phyloP scores from a whole-genome alignment of 495 filamentous ascomycete species.

The Articulospora tetracladia region DNA sequence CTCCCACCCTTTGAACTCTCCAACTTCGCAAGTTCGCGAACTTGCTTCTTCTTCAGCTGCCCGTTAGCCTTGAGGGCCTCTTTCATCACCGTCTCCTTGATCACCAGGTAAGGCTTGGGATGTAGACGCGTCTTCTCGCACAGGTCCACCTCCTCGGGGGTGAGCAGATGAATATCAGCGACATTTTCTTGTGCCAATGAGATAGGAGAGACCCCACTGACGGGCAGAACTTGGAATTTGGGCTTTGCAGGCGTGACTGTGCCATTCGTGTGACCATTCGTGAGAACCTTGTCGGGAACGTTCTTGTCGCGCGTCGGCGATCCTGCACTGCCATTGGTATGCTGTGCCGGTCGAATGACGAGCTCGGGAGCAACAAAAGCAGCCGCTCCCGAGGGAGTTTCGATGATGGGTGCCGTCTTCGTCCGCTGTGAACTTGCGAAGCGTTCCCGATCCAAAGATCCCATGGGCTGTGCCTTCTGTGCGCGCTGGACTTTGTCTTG shows the following conservation, averaged over 20 bases:
- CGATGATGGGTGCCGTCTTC: constrained; percentile 56
- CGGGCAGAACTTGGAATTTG: constrained; percentile 39
- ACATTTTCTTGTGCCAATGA: constrained; percentile 67
- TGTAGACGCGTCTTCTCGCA: constrained; percentile 77
- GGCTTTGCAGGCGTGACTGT: constrained; percentile 34
- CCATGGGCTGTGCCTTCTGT: constrained; percentile 65
- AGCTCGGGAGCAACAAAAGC: constrained; percentile 76
- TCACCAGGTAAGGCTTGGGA: constrained; percentile 90
- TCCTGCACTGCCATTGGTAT: not conserved
- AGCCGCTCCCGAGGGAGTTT: constrained; percentile 66
- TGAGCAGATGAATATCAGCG: constrained; percentile 81
- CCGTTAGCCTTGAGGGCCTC: constrained; percentile 88
- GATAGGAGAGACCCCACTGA: constrained; percentile 58
- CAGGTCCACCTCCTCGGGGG: constrained; percentile 76
- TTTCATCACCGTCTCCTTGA: constrained; percentile 85
- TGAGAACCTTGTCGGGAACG: constrained; percentile 27
- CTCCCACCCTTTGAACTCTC: constrained; percentile 52
- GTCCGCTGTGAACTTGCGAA: constrained; percentile 59
- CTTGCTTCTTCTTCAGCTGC: constrained; percentile 71
- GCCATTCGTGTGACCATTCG: constrained; percentile 37
- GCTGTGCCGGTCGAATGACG: constrained; percentile 52
- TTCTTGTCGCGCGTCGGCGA: constrained; percentile 5
- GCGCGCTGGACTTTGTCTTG: constrained; percentile 76
- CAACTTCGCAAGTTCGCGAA: constrained; percentile 41
- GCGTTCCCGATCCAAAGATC: constrained; percentile 74